Evolutionary conservation across 2,329 filamentous ascomycete species (phyloP), one percentile per base, ranked within the genome.

Genomic region (Ophiostoma novo-ulmi): DNA sequence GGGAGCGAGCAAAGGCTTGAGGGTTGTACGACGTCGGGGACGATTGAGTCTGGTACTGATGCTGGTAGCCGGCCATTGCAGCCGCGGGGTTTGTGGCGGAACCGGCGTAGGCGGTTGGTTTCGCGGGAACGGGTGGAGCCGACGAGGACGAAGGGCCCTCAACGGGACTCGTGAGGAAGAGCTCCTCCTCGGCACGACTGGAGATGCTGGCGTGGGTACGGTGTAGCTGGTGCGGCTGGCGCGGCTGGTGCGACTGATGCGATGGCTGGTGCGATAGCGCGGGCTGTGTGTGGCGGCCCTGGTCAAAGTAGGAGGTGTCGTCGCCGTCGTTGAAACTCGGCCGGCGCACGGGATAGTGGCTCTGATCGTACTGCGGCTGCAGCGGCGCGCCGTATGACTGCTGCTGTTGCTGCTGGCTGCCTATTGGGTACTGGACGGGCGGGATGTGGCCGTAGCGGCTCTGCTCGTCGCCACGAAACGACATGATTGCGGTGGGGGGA

Each of bases 311-410:
- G 67, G 82, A 80, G 67, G 84, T 82, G 78, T 94, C 91, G 78
- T 95, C 92, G 74, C 90, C 91, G 74, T 85, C 87, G 78, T 93
- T 89, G 81, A 92, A 93, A 81, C 90, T 94, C 67, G 87, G 85
- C 74, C 87, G 85, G 74, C 91, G 84, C 63, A 77, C 78, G 6
- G 81, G 79, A 74, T 82, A 81, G 52, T 76, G 71, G 67, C 79
- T 76, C 72, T 80, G 79, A 63, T 81, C 79, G 39, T 74, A 73
- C 26, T 70, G 70, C 22, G 68, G 39, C n/a, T 70, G 69, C 39
- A 67, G 71, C 10, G 69, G 63, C 63, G 69, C 68, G 39, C 71
- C 68, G 6, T 58, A 67, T 5, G n/a, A 13, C 26, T 70, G 70
- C 2, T 64, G 72, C 39, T 69, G 69, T 39, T 71, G 61, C 7